Conservation (phyloP, 306 rosid species). For the Acacia crassicarpa region DNA sequence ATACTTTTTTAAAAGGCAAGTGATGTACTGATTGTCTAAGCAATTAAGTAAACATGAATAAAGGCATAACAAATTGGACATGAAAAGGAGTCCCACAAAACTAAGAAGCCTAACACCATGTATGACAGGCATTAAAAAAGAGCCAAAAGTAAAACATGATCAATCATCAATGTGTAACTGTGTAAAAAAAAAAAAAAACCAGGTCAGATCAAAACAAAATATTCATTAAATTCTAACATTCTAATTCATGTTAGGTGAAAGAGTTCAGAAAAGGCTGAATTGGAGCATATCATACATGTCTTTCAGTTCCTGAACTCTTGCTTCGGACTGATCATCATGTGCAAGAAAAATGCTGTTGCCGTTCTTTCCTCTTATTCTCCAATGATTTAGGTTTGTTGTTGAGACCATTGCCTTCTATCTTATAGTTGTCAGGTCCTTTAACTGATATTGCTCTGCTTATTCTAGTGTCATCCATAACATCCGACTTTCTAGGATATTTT, state of each 20-base stretch:
- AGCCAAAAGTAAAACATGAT: background rate
- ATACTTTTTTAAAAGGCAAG: constrained; percentile 1
- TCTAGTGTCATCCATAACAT: constrained; percentile 35
- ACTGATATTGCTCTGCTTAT: constrained; percentile 35
- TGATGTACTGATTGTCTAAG: constrained; percentile 12
- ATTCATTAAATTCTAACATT: constrained; percentile 2
- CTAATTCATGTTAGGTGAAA: constrained; percentile 4
- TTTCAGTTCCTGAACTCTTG: constrained; percentile 65
- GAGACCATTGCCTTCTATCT: constrained; percentile 48
- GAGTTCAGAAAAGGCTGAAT: constrained; percentile 1
- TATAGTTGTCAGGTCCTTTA: constrained; percentile 37
- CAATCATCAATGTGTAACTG: constrained; percentile 13
- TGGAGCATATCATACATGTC: constrained; percentile 54
- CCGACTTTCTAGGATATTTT: constrained; percentile 42
- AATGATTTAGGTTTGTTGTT: constrained; percentile 28
- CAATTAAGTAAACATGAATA: constrained; percentile 8
- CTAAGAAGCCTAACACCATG: background rate
- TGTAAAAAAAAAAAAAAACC: constrained; percentile 7
- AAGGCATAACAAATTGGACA: constrained; percentile 2
- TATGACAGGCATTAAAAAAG: background rate
- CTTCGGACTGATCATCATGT: constrained; percentile 60
- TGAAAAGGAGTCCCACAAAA: constrained; percentile 12
- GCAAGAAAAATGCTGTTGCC: constrained; percentile 59
- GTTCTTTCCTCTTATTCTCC: constrained; percentile 64
- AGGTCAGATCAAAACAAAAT: constrained; percentile 10